Evolutionary conservation across 768 basidiomycete genomes (phyloP), one percentile per base, ranked within the genome.

Genomic region (Rhodocollybia butyracea): DNA sequence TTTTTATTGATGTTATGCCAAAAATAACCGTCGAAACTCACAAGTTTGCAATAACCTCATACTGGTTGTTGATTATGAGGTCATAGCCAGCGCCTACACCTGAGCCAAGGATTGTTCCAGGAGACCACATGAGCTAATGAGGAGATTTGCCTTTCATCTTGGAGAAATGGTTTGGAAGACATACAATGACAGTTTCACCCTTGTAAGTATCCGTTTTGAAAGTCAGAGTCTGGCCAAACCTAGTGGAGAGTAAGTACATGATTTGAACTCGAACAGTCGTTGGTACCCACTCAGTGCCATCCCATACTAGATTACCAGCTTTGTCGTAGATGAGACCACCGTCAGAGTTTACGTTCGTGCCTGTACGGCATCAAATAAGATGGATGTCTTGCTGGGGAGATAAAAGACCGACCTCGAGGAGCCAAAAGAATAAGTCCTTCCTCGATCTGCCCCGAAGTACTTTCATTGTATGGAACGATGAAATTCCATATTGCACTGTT

Each of bases 11-110:
- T 21, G 24, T 13, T 22, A 34, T 36, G 21, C 1, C 11, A 7
- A 53, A 7, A 26, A 3, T 12, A 41, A 15, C 21, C 7, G 26
- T 13, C 11, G n/a, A 50, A 24, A 53, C 51, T 42, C 30, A 53
- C 51, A 53, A 53, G 26, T 53, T 53, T 3, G 51, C 51, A 19
- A 53, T 32, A 30, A 53, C 27, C 21, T 53, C 27, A 53, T 53
- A 53, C 30, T 53, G 27, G 51, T 53, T 40, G 41, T 53, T 53
- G 21, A 53, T 6, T 4, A 53, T 41, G 26, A 53, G 31, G 39
- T 53, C 39, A 17, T 41, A 53, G 31, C 51, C 51, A 43, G 11
- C 29, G 21, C 51, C 51, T 22, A 53, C 51, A 19, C 51, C 51
- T 17, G 26, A 21, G 26, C 34, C 41, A 13, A 19, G 8, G 11